phyloP scores from a whole-genome alignment of 106 monocot genomes.

The Acorus calamus region DNA sequence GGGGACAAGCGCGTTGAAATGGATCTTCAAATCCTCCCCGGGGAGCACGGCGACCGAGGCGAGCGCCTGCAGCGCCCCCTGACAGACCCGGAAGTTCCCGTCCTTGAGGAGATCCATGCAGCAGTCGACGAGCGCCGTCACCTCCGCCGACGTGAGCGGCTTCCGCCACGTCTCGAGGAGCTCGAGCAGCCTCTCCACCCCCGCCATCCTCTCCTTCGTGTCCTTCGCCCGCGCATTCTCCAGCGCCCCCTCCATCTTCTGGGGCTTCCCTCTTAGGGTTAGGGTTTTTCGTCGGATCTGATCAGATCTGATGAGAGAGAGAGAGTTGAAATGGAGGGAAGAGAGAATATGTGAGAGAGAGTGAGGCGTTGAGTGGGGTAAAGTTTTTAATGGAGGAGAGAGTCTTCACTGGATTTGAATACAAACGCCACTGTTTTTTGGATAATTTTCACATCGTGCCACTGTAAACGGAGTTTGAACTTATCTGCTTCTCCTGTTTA shows the following conservation, averaged over 20 bases:
- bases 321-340: too few relatives aligned
- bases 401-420: too few relatives aligned
- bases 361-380: too few relatives aligned
- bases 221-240: slow-evolving; percentile 94
- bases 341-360: too few relatives aligned
- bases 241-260: slow-evolving; percentile 78
- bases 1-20: slow-evolving; percentile 79
- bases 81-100: slow-evolving; percentile 85
- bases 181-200: slow-evolving; percentile 92
- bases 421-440: too few relatives aligned
- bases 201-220: slow-evolving; percentile 92
- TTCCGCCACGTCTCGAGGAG: slow-evolving; percentile 58
- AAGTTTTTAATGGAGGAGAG: neutral
- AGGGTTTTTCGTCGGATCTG: neutral
- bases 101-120: slow-evolving; percentile 95
- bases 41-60: slow-evolving; percentile 86
- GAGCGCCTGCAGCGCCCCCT: slow-evolving; percentile 87
- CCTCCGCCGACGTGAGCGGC: slow-evolving; percentile 52
- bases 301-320: too few relatives aligned
- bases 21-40: slow-evolving; percentile 91
- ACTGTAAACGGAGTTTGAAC: too few relatives aligned
- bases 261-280: slow-evolving; percentile 1
- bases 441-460: too few relatives aligned
- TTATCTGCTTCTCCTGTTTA: too few relatives aligned
- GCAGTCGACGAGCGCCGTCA: slow-evolving; percentile 70